Base-by-base conservation (phyloP, 176 grass and related monocot species). In the Paspalum notatum region DNA sequence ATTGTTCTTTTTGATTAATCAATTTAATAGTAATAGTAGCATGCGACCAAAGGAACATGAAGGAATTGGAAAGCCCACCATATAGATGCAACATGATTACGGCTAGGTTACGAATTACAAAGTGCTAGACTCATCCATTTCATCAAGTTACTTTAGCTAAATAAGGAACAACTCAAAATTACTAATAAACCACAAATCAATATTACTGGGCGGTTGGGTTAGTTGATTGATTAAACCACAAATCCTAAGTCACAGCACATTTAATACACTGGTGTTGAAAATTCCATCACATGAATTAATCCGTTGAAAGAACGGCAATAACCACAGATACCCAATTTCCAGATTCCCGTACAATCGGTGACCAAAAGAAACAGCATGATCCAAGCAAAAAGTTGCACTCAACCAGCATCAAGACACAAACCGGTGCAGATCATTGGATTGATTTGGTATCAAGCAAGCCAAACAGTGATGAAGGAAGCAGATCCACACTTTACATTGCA, bases 401-500 rank as follows among this genome's bases (percentile, higher is more conserved):
- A n/a, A 77, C 18, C 43, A 18, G 45, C 54, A 77, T 56, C 20
- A 49, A 57, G 1, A 41, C 8, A 21, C 22, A 27, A 76, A 71
- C 5, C 4, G 4, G 10, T 8, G 32, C 18, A 66, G 20, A 17
- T 54, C 32, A 42, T 22, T 66, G 18, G 47, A 66, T 2, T 0
- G 8, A 21, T n/a, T 40, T 39, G 26, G 1, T 11, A 66, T 9
- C 1, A 66, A 32, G 18, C 60, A 78, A 39, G 0, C 17, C 1
- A 52, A 68, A 17, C 55, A 10, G 44, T 53, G 7, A 66, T 9
- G 7, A 39, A 66, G n/a, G 4, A 41, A 51, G 27, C 76, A 79
- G 60, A 79, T 79, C 76, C 78, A 70, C 64, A 69, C 22, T 81
- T 71, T 81, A 81, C 78, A 81, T 66, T 52, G 46, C 61, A 51